Percentiles rank a stretch among this genome's conserved stretches.
Conservation (phyloP, 2,329 filamentous ascomycete genomes). For the Lecanicillium sp. region DNA sequence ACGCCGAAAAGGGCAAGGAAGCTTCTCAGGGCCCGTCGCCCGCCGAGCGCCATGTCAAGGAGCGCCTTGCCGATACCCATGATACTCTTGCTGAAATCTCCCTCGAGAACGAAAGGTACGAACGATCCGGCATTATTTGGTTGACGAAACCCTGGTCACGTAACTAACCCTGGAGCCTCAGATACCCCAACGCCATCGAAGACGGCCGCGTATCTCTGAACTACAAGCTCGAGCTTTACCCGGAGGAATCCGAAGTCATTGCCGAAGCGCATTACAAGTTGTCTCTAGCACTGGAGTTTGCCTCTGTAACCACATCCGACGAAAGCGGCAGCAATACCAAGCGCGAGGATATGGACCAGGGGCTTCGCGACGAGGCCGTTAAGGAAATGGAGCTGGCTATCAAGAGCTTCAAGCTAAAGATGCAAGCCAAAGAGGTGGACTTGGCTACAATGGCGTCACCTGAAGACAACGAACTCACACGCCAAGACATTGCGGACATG, state of each 20-base stretch:
- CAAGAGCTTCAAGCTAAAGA: conserved; percentile 61
- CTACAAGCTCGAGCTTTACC: conserved; percentile 71
- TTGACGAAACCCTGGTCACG: not conserved
- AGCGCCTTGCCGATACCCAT: conserved; percentile 85
- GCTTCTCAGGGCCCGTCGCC: conserved; percentile 31
- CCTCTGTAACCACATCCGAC: conserved; percentile 61
- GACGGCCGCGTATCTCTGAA: conserved; percentile 73
- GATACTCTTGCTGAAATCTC: conserved; percentile 93
- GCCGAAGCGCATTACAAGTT: conserved; percentile 97
- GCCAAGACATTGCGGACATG: conserved; percentile 60
- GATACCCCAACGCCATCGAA: conserved; percentile 76
- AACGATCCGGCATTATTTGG: not conserved
- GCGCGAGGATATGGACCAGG: conserved; percentile 54
- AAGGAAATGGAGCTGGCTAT: conserved; percentile 68
- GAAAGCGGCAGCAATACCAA: conserved; percentile 36
- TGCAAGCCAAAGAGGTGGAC: conserved; percentile 61
- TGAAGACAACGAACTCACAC: conserved; percentile 58
- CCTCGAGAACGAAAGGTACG: conserved; percentile 81
- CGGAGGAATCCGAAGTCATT: conserved; percentile 73
- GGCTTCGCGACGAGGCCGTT: conserved; percentile 62
- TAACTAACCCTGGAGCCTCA: conserved; percentile 20
- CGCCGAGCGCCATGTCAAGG: conserved; percentile 57
- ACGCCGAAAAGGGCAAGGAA: conserved; percentile 35
- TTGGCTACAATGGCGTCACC: conserved; percentile 55
- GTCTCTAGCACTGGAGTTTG: conserved; percentile 89